Percentiles rank a stretch among this genome's conserved stretches.
Evolutionary conservation across 2,329 filamentous ascomycete species (phyloP).

Genomic region (Fusarium denticulatum): DNA sequence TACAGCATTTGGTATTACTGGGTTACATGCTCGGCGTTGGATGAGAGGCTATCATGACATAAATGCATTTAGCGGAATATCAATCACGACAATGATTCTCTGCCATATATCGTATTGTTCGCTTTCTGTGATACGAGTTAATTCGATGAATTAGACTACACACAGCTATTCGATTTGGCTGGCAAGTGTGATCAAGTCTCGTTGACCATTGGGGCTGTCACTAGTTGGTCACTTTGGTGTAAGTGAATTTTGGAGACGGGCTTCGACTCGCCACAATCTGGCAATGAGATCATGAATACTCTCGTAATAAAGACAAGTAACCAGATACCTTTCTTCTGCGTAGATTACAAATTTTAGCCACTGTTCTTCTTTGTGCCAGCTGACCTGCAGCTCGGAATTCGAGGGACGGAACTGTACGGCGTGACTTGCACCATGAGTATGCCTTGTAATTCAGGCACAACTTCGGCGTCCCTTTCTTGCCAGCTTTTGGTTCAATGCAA

Average conservation of each 20-base stretch:
- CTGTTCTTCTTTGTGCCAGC: conserved; percentile 10
- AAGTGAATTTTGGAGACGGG: background rate
- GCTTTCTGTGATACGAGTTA: background rate
- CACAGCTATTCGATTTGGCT: too few relatives aligned
- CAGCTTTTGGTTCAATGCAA: conserved; percentile 43
- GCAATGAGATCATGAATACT: background rate
- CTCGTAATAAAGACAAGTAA: background rate
- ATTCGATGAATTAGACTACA: background rate
- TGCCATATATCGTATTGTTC: background rate
- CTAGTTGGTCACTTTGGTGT: background rate
- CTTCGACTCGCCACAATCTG: background rate
- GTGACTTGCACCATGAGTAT: conserved; percentile 35
- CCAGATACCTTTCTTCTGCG: background rate
- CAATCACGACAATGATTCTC: conserved; percentile 39
- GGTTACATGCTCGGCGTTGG: conserved; percentile 43
- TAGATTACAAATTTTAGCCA: background rate
- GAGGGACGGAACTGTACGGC: conserved; percentile 10
- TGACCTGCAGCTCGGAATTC: conserved; percentile 21
- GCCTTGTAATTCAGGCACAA: conserved; percentile 42
- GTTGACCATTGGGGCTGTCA: background rate
- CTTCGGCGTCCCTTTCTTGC: conserved; percentile 41
- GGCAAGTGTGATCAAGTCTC: background rate
- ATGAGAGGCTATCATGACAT: conserved; percentile 41
- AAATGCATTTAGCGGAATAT: conserved; percentile 34
- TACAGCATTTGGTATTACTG: conserved; percentile 42